Evolutionary conservation across 2,329 filamentous ascomycete species (phyloP).

Genomic region (Neodidymelliopsis sp.): DNA sequence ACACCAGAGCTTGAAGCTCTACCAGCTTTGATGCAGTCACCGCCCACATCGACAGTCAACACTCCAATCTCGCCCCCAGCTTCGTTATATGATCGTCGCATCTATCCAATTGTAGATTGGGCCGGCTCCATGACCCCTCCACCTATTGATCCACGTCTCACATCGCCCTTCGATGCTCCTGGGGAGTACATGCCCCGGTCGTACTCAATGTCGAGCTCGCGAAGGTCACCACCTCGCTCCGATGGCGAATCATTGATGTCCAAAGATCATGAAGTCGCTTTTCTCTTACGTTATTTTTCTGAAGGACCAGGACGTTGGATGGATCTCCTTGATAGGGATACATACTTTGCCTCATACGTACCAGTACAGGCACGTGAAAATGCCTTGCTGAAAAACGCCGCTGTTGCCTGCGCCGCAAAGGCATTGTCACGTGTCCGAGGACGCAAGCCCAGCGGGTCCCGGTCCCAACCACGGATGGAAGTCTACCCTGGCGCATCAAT

Average conservation of each 20-base stretch:
- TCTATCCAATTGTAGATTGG: constrained; percentile 62
- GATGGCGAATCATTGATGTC: constrained; percentile 34
- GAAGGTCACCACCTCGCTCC: constrained; percentile 33
- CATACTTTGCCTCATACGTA: constrained; percentile 67
- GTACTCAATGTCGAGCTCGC: constrained; percentile 33
- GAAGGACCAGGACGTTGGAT: constrained; percentile 68
- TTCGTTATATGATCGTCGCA: constrained; percentile 57
- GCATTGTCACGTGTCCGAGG: constrained; percentile 64
- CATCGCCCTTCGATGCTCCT: constrained; percentile 37
- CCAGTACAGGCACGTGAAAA: constrained; percentile 63
- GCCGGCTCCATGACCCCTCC: constrained; percentile 39
- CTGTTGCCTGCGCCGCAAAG: constrained; percentile 69
- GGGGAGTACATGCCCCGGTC: constrained; percentile 38
- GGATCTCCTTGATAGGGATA: constrained; percentile 63
- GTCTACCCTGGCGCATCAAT: constrained; percentile 56
- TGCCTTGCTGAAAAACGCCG: constrained; percentile 61
- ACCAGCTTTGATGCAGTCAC: constrained; percentile 41
- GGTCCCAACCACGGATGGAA: constrained; percentile 61
- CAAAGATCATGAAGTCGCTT: constrained; percentile 65
- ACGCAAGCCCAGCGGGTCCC: constrained; percentile 57
- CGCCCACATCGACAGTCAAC: constrained; percentile 37
- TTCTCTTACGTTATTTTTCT: constrained; percentile 66
- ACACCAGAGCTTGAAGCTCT: constrained; percentile 41
- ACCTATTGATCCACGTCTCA: constrained; percentile 46
- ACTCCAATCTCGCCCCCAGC: constrained; percentile 53